Evolutionary conservation across 441 rosid species (phyloP).

Genomic region (Cnidoscolus chayamansa): DNA sequence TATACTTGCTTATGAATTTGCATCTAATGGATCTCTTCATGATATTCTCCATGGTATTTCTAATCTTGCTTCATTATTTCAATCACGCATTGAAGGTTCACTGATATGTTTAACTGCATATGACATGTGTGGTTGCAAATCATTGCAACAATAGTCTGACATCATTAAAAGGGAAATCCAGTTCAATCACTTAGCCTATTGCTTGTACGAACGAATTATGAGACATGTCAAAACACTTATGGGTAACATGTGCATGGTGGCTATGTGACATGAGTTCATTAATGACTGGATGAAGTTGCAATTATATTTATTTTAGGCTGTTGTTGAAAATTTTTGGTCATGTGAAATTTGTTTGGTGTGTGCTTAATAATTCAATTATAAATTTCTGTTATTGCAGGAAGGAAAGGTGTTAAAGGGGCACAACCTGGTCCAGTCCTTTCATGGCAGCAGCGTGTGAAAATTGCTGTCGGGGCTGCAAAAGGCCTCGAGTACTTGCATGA

Average conservation of each 20-base stretch:
- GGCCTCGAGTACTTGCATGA: slow-evolving; percentile 96
- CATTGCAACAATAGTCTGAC: slow-evolving; percentile 1
- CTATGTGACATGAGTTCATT: neutral
- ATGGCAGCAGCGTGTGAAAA: slow-evolving; percentile 88
- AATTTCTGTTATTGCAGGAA: slow-evolving; percentile 40
- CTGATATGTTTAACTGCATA: slow-evolving; percentile 1
- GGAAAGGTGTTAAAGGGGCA: slow-evolving; percentile 98
- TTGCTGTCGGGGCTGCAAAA: slow-evolving; percentile 88
- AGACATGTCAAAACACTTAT: neutral
- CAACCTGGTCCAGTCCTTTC: slow-evolving; percentile 96
- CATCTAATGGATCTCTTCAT: slow-evolving; percentile 93
- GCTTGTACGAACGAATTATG: slow-evolving; percentile 1
- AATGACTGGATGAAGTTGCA: slow-evolving; percentile 1
- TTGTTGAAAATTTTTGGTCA: neutral
- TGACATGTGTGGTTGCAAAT: slow-evolving; percentile 5
- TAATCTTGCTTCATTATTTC: slow-evolving; percentile 11
- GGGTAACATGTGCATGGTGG: neutral
- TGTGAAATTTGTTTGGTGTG: too few species aligned
- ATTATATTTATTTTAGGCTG: neutral
- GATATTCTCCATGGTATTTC: slow-evolving; percentile 85
- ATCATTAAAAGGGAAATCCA: neutral
- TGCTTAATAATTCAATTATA: slow-evolving; percentile 13
- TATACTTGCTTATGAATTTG: slow-evolving; percentile 89
- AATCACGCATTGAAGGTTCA: neutral
- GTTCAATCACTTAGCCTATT: slow-evolving; percentile 6